phyloP scores from a whole-genome alignment of 2,329 filamentous ascomycete genomes.

The Ophiognomonia clavigignenti-juglandacearum region DNA sequence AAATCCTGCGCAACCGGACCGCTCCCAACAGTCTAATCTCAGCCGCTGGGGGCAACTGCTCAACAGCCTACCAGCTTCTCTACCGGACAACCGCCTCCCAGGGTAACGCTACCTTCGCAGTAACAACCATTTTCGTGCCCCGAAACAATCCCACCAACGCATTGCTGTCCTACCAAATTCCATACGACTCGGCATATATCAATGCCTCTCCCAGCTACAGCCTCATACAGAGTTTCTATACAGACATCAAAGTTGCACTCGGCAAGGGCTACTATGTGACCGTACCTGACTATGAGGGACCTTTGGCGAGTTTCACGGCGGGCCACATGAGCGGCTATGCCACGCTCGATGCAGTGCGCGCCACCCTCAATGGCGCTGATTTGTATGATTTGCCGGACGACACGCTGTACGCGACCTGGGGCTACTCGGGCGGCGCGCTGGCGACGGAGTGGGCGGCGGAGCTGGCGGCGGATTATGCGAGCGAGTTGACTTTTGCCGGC shows the following conservation, averaged over 20 bases:
- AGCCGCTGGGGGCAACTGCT: constrained; percentile 5
- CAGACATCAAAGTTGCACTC: constrained; percentile 31
- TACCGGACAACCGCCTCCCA: constrained; percentile 30
- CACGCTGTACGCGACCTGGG: constrained; percentile 41
- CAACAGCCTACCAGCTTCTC: constrained; percentile 27
- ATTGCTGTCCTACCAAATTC: constrained; percentile 37
- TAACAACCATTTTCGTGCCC: constrained; percentile 29
- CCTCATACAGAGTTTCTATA: constrained; percentile 21
- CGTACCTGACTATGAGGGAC: constrained; percentile 40
- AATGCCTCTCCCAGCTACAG: constrained; percentile 34
- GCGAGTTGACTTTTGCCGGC: constrained; percentile 40
- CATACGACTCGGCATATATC: constrained; percentile 33
- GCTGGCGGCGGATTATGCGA: constrained; percentile 41
- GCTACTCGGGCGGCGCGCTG: constrained; percentile 47
- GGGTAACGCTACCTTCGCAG: constrained; percentile 28
- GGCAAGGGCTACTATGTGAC: constrained; percentile 38
- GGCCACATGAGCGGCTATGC: constrained; percentile 37
- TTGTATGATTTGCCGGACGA: constrained; percentile 26
- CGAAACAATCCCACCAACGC: constrained; percentile 18
- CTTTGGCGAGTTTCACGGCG: constrained; percentile 35
- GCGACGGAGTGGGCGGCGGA: constrained; percentile 47
- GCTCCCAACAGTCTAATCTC: background rate
- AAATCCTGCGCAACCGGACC: constrained; percentile 9
- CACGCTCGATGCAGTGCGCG: constrained; percentile 37
- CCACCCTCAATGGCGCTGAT: constrained; percentile 25